Evolutionary conservation across 1,139 yeast species (phyloP).

Genomic region (Yamadazyma spencermartinsiae): DNA sequence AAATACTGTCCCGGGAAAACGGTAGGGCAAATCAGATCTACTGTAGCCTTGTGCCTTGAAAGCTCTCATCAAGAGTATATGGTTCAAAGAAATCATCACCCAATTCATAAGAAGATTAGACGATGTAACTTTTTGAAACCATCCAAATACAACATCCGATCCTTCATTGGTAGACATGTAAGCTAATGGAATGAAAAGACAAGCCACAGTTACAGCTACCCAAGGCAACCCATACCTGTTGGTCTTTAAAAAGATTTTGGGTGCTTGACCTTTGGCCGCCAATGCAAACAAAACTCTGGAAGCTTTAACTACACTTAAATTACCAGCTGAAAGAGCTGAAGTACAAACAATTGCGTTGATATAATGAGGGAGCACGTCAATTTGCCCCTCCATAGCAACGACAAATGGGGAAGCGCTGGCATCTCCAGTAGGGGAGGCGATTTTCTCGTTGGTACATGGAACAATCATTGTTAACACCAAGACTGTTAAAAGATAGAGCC

Average conservation of each 20-base stretch:
- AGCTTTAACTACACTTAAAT: constrained; percentile 53
- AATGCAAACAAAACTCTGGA: constrained; percentile 53
- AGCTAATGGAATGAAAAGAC: constrained; percentile 58
- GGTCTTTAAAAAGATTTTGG: constrained; percentile 45
- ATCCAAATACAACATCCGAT: constrained; percentile 51
- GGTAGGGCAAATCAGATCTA: constrained; percentile 36
- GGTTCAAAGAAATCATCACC: constrained; percentile 37
- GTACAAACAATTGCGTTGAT: constrained; percentile 53
- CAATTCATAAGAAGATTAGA: constrained; percentile 57
- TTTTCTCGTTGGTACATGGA: constrained; percentile 36
- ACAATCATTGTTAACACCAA: constrained; percentile 48
- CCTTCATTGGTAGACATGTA: constrained; percentile 55
- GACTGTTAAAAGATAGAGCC: constrained; percentile 53
- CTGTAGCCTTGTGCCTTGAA: constrained; percentile 30
- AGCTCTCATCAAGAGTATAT: constrained; percentile 37
- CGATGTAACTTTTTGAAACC: constrained; percentile 67
- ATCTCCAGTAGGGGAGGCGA: constrained; percentile 29
- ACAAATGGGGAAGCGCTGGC: constrained; percentile 43
- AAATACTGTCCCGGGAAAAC: constrained; percentile 23
- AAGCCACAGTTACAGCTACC: constrained; percentile 47
- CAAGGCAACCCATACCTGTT: constrained; percentile 60
- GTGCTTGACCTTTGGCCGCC: constrained; percentile 48
- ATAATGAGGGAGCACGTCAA: constrained; percentile 44
- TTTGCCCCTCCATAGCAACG: constrained; percentile 40
- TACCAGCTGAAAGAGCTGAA: constrained; percentile 53